Evolutionary conservation across 306 rosid genomes (phyloP).

Genomic region (Cicer judaicum): DNA sequence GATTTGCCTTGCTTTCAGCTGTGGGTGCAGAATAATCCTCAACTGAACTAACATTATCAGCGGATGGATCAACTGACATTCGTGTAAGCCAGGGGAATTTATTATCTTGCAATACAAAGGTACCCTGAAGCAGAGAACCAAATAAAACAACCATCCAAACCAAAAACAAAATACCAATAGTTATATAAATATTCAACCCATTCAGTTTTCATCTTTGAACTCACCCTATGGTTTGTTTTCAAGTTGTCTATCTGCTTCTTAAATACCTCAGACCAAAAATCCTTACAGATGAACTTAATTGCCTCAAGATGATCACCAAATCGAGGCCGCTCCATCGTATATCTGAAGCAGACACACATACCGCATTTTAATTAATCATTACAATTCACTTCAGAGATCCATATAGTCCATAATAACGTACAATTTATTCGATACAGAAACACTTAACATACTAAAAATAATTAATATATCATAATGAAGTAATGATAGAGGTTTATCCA

Average conservation of each 20-base stretch:
- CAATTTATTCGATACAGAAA: conserved; percentile 1
- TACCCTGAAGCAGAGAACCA: conserved; percentile 66
- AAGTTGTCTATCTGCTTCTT: conserved; percentile 98
- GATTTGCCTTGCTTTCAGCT: conserved; percentile 68
- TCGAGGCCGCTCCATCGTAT: conserved; percentile 95
- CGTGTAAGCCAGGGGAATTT: conserved; percentile 85
- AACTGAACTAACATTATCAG: conserved; percentile 58
- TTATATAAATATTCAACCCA: not conserved
- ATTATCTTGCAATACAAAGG: conserved; percentile 95
- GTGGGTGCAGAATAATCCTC: conserved; percentile 60
- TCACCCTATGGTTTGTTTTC: conserved; percentile 92
- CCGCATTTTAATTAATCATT: conserved; percentile 25
- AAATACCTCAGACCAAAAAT: conserved; percentile 97
- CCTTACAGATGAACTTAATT: conserved; percentile 96
- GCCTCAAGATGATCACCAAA: conserved; percentile 95
- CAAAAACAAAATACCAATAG: conserved; percentile 1
- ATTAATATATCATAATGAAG: not conserved
- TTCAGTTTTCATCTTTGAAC: conserved; percentile 38
- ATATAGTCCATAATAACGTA: not conserved
- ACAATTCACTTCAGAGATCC: conserved; percentile 16
- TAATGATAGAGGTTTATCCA: not conserved
- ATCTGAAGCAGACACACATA: conserved; percentile 51
- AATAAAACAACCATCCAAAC: conserved; percentile 18
- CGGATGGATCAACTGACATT: conserved; percentile 71
- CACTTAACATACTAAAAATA: conserved; percentile 1